Conservation (phyloP, 106 monocot genomes). For the Dioscorea dumetorum region DNA sequence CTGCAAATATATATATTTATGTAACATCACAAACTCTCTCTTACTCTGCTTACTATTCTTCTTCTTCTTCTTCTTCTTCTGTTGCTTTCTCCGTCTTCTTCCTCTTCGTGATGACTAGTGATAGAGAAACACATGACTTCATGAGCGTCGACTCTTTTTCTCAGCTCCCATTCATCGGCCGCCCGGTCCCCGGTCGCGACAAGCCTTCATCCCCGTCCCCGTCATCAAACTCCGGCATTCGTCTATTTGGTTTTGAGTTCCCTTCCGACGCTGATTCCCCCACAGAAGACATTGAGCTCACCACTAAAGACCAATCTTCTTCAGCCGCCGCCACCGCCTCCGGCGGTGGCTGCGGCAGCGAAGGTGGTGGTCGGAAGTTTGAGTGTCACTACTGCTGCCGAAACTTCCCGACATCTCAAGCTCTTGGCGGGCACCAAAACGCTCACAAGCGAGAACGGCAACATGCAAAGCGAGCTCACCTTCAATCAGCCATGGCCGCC, state of each 20-base stretch:
- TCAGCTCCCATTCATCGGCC: constrained; percentile 78
- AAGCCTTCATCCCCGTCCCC: constrained; percentile 2
- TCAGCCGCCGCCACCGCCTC: no score
- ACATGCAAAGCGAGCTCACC: constrained; percentile 52
- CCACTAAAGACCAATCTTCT: no score
- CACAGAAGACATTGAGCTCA: neutral
- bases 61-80: neutral
- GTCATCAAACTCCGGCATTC: constrained; percentile 26
- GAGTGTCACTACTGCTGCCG: constrained; percentile 82
- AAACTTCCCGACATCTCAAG: constrained; percentile 71
- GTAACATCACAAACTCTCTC: no score
- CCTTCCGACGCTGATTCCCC: constrained; percentile 13
- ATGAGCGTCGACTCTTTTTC: constrained; percentile 81
- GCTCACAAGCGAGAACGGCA: constrained; percentile 78
- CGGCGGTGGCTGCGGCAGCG: no score
- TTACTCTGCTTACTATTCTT: no score
- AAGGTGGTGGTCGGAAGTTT: constrained; percentile 31
- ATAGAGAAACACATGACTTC: constrained; percentile 54
- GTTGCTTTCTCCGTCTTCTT: no score
- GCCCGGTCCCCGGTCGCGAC: constrained; percentile 13
- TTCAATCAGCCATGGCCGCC: constrained; percentile 22
- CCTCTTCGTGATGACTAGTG: constrained; percentile 20
- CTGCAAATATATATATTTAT: no score
- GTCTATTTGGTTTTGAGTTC: constrained; percentile 71
- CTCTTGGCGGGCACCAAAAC: constrained; percentile 86